Percentiles rank a stretch among this genome's conserved stretches.
Conservation (phyloP, 139 green algal genomes). For the Asterochloris sp. region DNA sequence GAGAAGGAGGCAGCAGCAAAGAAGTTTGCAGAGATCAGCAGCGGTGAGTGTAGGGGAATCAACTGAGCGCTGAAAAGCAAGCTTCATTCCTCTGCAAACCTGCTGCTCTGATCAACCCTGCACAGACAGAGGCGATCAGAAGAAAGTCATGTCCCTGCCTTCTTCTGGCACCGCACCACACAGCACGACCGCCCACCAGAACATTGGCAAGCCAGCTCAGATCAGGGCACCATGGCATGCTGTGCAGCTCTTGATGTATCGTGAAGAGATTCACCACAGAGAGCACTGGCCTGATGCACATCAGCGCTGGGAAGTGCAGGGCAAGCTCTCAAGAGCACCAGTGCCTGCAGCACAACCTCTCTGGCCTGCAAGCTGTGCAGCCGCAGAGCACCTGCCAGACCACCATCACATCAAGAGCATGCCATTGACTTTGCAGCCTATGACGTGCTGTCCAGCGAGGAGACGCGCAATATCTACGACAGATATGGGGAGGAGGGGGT, state of each 20-base stretch:
- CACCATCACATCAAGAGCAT: neutral
- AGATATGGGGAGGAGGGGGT: slow-evolving; percentile 95
- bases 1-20: slow-evolving; percentile 87
- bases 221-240: neutral
- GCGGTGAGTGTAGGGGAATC: neutral
- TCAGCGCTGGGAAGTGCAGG: no score
- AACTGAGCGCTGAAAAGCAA: neutral
- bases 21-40: slow-evolving; percentile 95
- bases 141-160: no score
- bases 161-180: no score
- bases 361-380: neutral
- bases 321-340: neutral
- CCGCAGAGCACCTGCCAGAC: neutral
- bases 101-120: no score
- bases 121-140: no score
- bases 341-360: neutral
- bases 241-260: neutral
- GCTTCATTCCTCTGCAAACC: no score
- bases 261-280: no score
- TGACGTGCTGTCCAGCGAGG: slow-evolving; percentile 84
- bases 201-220: neutral
- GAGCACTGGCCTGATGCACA: no score
- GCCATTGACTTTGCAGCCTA: slow-evolving; percentile 70
- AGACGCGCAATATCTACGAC: slow-evolving; percentile 97
- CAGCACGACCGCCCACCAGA: no score